Conservation (phyloP, 768 basidiomycete species). For the Suillus placidus region DNA sequence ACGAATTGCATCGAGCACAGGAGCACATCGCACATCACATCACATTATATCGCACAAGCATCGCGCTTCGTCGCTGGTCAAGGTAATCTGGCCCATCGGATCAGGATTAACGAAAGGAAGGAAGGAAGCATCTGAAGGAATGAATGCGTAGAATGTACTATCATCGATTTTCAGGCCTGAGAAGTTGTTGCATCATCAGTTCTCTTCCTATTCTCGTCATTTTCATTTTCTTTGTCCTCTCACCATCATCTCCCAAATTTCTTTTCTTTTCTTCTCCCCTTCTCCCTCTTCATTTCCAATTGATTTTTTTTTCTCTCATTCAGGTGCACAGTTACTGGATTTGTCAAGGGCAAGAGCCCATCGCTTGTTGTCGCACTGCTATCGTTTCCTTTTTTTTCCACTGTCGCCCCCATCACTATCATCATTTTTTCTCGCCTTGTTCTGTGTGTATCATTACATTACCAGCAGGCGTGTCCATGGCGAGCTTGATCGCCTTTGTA, state of each 20-base stretch:
- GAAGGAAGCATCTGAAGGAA: constrained; percentile 3
- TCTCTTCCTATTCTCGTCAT: constrained; percentile 9
- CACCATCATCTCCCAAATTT: constrained; percentile 11
- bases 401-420: constrained; percentile 6
- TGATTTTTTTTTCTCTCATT: not conserved
- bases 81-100: not conserved
- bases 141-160: constrained; percentile 9
- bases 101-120: constrained; percentile 3
- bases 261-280: constrained; percentile 10
- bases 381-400: constrained; percentile 22
- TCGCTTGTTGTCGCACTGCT: constrained; percentile 17
- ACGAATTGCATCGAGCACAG: constrained; percentile 17
- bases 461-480: constrained; percentile 22
- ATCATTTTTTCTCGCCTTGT: constrained; percentile 5
- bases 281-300: not conserved
- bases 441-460: not conserved
- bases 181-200: constrained; percentile 21
- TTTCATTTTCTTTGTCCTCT: constrained; percentile 13
- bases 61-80: constrained; percentile 14
- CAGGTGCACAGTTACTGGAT: constrained; percentile 20
- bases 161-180: constrained; percentile 9
- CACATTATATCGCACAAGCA: constrained; percentile 5
- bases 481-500: constrained; percentile 12
- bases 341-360: constrained; percentile 14
- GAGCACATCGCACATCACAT: constrained; percentile 24